Base-by-base conservation (phyloP, 805 yeast species). In the Myxozyma geophila region DNA sequence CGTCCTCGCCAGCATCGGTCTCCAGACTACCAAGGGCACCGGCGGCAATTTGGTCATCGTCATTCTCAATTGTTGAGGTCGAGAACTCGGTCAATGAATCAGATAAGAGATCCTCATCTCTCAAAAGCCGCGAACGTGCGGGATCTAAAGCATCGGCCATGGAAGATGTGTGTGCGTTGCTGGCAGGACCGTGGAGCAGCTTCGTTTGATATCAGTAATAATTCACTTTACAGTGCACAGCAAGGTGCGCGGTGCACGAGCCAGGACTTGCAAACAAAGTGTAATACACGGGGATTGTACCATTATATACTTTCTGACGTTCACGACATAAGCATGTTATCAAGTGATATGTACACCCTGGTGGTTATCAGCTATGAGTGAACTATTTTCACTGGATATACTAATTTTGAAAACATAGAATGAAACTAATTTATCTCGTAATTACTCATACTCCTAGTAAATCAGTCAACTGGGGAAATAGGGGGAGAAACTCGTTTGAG, bases 1-100 rank as follows among this genome's bases (percentile, higher is more conserved):
- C 23, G 17, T 46, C 57, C 39, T 7, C 48, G 40, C 28, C 57
- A 53, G 12, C 37, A 6, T 15, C 23, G 23, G 21, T 33, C 28
- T 53, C 57, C 9, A 53, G 57, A n/a, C 36, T 41, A 23, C 40
- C 40, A 9, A 53, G 39, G 12, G 48, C 57, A n/a, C 28, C 48
- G 37, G 57, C 57, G n/a, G 57, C 57, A 15, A 40, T 23, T 12
- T 23, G 47, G 39, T 53, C 57, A 13, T 53, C 57, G 39, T 53
- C 48, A 13, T 41, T 41, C 5, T 41, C 48, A 28, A 41, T 28
- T 13, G 57, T 53, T 5, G 54, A 3, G 13, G 15, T 53, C 44
- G 48, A 23, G 39, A 41, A 40, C 21, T 23, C 48, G 15, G 40
- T 6, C 10, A 33, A 7, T 10, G 40, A 21, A 41, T 23, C 28